A percentile compares a stretch with the other conserved stretches of the same genome.
phyloP scores from a whole-genome alignment of 768 basidiomycete genomes.

The Lactarius indigo region DNA sequence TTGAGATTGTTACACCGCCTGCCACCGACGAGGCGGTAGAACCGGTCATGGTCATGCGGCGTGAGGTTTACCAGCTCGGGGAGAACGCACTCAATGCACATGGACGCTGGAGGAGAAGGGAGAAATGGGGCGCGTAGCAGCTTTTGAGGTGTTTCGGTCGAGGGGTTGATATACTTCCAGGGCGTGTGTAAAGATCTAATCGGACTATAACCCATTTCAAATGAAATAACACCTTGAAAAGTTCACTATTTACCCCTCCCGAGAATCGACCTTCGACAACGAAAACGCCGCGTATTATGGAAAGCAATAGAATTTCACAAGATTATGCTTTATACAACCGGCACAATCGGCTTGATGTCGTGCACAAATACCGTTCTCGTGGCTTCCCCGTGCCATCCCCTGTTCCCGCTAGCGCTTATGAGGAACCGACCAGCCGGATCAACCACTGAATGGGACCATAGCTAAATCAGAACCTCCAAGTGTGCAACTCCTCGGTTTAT shows the following conservation, averaged over 20 bases:
- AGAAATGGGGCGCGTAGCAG: constrained; percentile 7
- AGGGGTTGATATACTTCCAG: constrained; percentile 23
- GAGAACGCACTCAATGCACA: constrained; percentile 36
- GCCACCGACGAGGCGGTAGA: constrained; percentile 51
- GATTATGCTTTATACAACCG: constrained; percentile 5
- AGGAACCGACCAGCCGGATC: constrained; percentile 83
- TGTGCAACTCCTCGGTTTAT: constrained; percentile 23
- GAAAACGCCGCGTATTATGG: constrained; percentile 18
- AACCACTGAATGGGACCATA: constrained; percentile 51
- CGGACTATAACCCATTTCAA: constrained; percentile 20
- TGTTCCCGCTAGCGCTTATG: constrained; percentile 88
- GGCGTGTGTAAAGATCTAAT: constrained; percentile 22
- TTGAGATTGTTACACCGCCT: constrained; percentile 56
- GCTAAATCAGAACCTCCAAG: constrained; percentile 18
- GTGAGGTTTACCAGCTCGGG: constrained; percentile 36
- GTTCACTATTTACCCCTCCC: neutral
- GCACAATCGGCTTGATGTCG: constrained; percentile 56
- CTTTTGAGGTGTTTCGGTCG: neutral
- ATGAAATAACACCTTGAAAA: constrained; percentile 18
- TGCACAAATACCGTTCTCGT: constrained; percentile 89
- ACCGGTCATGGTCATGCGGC: constrained; percentile 44
- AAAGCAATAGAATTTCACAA: constrained; percentile 18
- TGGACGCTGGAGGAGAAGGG: constrained; percentile 26
- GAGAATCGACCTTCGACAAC: constrained; percentile 21
- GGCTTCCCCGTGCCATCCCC: constrained; percentile 91